phyloP scores from a whole-genome alignment of 2,329 filamentous ascomycete genomes.

The Exophiala viscosa region DNA sequence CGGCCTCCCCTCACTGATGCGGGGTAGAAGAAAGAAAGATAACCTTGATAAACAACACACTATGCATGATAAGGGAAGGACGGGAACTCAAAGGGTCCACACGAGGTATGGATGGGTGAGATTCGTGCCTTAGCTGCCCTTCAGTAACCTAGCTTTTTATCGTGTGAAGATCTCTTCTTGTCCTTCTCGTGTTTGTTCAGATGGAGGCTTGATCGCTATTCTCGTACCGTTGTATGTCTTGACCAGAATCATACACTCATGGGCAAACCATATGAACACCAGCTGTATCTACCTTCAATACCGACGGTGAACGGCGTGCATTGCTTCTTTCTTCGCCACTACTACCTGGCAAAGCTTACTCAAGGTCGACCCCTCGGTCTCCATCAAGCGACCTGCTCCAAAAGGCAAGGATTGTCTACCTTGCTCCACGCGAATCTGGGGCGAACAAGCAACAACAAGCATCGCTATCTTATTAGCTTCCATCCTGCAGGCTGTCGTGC shows the following conservation, averaged over 20 bases:
- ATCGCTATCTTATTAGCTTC: background rate
- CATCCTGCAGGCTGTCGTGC: background rate
- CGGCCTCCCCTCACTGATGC: background rate
- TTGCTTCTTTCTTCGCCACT: no score
- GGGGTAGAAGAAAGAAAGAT: background rate
- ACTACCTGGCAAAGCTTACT: no score
- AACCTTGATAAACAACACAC: background rate
- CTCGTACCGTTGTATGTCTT: no score
- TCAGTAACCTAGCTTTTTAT: background rate
- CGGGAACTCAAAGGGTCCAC: background rate
- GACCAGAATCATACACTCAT: no score
- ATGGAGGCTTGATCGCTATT: no score
- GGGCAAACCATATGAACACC: no score
- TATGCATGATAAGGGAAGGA: background rate
- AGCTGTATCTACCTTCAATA: no score
- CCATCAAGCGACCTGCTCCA: constrained; percentile 13
- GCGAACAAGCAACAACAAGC: constrained; percentile 3
- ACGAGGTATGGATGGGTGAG: background rate
- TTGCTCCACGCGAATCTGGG: constrained; percentile 9
- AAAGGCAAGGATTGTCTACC: constrained; percentile 17
- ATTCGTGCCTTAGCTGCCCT: background rate
- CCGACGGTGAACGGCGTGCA: no score
- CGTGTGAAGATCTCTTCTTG: background rate
- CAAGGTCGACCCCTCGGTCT: background rate
- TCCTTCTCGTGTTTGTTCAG: background rate